Conservation (phyloP, 768 basidiomycete genomes). For the Suillus tomentosus region DNA sequence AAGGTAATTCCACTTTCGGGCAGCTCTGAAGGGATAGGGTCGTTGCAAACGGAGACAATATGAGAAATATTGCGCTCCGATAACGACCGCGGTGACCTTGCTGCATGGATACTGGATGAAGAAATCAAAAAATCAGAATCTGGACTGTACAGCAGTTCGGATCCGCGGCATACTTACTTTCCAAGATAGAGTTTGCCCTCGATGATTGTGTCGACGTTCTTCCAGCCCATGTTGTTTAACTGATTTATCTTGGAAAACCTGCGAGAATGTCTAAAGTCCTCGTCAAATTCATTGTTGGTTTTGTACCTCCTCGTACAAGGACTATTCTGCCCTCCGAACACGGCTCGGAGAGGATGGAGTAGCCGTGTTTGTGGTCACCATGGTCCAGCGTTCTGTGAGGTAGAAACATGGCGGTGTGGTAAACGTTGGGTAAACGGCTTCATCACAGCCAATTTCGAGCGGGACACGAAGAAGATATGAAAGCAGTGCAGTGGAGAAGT, state of each 20-base stretch:
- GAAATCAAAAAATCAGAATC: constrained; percentile 10
- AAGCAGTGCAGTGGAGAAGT: constrained; percentile 34
- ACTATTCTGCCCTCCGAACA: constrained; percentile 20
- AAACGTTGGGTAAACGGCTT: constrained; percentile 34
- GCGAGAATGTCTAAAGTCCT: constrained; percentile 25
- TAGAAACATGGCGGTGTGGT: constrained; percentile 34
- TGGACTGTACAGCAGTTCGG: constrained; percentile 15
- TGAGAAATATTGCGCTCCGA: constrained; percentile 78
- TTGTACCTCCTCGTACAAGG: constrained; percentile 32
- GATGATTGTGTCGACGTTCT: constrained; percentile 68
- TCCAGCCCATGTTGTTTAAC: constrained; percentile 47
- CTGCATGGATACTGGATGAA: constrained; percentile 60
- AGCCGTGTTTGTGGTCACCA: constrained; percentile 29
- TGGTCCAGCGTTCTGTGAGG: constrained; percentile 21
- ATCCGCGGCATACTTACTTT: constrained; percentile 55
- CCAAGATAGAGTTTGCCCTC: constrained; percentile 68
- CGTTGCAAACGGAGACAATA: constrained; percentile 75
- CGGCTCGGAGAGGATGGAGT: constrained; percentile 33
- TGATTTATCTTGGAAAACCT: constrained; percentile 30
- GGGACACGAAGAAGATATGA: constrained; percentile 25
- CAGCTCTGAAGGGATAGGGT: constrained; percentile 69
- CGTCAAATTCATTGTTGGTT: constrained; percentile 33
- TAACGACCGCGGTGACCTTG: constrained; percentile 69
- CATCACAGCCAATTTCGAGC: constrained; percentile 35
- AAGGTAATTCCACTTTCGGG: constrained; percentile 71